Conservation (phyloP, 2,329 filamentous ascomycete species). For the Aspergillus pseudoviridinutans region DNA sequence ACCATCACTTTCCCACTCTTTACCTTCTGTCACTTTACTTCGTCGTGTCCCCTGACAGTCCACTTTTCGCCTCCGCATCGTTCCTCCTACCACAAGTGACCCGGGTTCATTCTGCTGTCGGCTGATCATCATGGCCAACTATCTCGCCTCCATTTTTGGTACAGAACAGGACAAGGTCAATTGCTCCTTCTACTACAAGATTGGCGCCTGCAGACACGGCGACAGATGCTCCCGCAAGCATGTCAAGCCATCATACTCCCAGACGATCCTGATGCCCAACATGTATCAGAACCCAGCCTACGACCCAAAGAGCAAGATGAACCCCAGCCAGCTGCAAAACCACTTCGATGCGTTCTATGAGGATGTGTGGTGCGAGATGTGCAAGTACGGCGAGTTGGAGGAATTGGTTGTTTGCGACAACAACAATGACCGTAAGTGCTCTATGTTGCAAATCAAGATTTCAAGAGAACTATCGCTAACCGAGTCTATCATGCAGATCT, state of each 20-base stretch:
- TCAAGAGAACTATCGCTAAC: conserved; percentile 11
- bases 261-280: conserved; percentile 96
- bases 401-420: conserved; percentile 99
- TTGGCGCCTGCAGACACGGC: conserved; percentile 96
- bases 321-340: conserved; percentile 90
- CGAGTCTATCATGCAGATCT: conserved; percentile 57
- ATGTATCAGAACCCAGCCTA: conserved; percentile 99
- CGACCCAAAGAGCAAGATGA: conserved; percentile 96
- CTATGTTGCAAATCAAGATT: neutral
- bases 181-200: conserved; percentile 99
- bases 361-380: conserved; percentile 99
- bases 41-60: neutral
- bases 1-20: neutral
- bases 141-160: conserved; percentile 98
- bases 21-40: neutral
- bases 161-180: conserved; percentile 99
- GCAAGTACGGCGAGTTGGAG: conserved; percentile 96
- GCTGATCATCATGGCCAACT: conserved; percentile 74
- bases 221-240: conserved; percentile 98
- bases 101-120: neutral
- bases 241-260: conserved; percentile 96
- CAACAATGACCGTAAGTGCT: conserved; percentile 86
- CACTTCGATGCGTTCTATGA: conserved; percentile 99
- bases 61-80: neutral
- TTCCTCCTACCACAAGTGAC: neutral